Base-by-base conservation (phyloP, 805 yeast genomes). In the Metschnikowia shivogae region DNA sequence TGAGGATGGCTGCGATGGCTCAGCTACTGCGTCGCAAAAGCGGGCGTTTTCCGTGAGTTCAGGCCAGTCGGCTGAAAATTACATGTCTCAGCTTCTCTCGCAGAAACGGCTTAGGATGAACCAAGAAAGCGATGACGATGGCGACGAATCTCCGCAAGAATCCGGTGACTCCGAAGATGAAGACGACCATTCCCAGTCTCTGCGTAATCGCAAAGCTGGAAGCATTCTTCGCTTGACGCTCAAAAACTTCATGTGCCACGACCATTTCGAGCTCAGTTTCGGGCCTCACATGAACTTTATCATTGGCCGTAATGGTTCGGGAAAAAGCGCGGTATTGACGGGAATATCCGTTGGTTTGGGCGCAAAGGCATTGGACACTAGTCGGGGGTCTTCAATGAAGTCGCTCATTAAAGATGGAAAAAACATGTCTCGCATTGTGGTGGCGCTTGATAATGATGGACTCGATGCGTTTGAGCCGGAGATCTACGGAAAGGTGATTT, bases 281-380 rank as follows among this genome's bases (percentile, higher is more conserved):
- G 93, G 93, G 1, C 89, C 92, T 0, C 79, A 82, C 43, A 73
- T 90, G 54, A 90, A 90, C 61, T 86, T 90, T 59, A 87, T 90
- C 45, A 84, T 87, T 33, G 98, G 98, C 17, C 74, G 84, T 45
- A 90, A 90, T 58, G 98, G 98, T 2, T 81, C 90, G 32, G 98
- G 98, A 27, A 90, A 90, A 59, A 79, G 88, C 59, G 95, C 97
- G 1, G 76, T 90, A 14, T 67, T 90, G 47, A 89, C 97, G 0
- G 97, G 96, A 0, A 80, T 90, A 1, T 81, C 90, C 6, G 83
- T 89, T 5, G 92, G 96, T 2, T 64, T 92, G 2, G 97, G 97
- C 17, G 93, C 95, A 1, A 84, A 83, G 55, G 97, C 97, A 1
- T 72, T 82, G 17, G 88, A 82, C 40, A 92, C 99, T 0, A 86